phyloP scores from a whole-genome alignment of 2,329 filamentous ascomycete genomes.

The Botrytis sinoallii region DNA sequence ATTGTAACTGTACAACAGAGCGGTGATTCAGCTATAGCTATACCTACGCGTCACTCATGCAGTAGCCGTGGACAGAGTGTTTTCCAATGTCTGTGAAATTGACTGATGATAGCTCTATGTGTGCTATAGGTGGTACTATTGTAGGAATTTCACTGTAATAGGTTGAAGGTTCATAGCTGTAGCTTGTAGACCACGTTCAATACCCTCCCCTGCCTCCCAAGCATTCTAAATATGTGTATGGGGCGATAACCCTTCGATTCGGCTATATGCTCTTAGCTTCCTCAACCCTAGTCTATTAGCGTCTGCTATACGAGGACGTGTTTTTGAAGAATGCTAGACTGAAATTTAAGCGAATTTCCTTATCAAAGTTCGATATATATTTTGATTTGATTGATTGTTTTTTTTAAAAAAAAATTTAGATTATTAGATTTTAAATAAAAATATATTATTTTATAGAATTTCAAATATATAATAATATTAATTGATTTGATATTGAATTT shows the following conservation, averaged over 20 bases:
- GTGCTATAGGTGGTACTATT: not conserved
- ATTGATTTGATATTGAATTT: no score
- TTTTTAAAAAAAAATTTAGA: no score
- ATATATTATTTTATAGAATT: no score
- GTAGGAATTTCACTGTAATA: not conserved
- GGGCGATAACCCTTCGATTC: not conserved
- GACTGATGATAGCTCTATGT: not conserved
- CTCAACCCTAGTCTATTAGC: not conserved
- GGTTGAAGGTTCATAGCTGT: not conserved
- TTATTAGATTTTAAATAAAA: no score
- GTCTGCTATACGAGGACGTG: no score
- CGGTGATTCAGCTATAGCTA: not conserved
- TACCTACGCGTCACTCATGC: not conserved
- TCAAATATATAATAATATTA: no score
- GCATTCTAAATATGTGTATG: not conserved
- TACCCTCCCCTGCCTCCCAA: not conserved
- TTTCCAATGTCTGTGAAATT: not conserved
- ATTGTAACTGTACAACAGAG: not conserved
- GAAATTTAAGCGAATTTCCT: no score
- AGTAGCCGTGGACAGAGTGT: not conserved
- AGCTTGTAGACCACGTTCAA: not conserved
- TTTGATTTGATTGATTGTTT: no score
- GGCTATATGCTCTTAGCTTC: slow-evolving; percentile 1
- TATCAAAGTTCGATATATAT: no score
- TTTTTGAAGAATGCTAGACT: no score